These are phyloP conservation scores for Aschersonia sp. DNA, from an alignment of 2,329 filamentous ascomycete species.

Conservation along the genomic window DNA sequence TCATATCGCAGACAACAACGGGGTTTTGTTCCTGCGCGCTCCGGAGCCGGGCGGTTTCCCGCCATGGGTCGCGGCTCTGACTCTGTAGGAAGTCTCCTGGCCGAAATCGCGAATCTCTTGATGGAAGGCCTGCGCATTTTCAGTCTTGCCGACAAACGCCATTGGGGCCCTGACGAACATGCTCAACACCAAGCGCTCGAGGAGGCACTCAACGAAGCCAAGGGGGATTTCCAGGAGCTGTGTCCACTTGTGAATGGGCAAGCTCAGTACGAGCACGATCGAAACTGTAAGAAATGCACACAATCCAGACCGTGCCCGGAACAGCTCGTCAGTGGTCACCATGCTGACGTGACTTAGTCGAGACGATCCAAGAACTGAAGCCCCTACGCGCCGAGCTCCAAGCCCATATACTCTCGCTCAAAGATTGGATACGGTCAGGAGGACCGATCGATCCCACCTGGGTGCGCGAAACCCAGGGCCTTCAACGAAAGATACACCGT, in stretches of 20 bases:
- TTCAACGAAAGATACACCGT: constrained; percentile 38
- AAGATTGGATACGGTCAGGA: constrained; percentile 38
- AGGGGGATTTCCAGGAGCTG: constrained; percentile 45
- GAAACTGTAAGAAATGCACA: constrained; percentile 27
- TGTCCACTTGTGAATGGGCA: constrained; percentile 39
- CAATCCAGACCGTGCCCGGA: background rate
- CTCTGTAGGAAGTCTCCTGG: constrained; percentile 43
- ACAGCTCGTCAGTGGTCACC: background rate
- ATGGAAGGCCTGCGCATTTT: constrained; percentile 38
- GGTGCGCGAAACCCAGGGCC: constrained; percentile 34
- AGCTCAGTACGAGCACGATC: constrained; percentile 43
- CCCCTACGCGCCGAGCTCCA: constrained; percentile 29
- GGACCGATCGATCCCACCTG: constrained; percentile 42
- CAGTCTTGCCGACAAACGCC: constrained; percentile 40
- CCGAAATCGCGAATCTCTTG: constrained; percentile 39
- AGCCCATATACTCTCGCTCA: constrained; percentile 33
- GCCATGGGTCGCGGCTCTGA: constrained; percentile 17
- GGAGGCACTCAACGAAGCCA: constrained; percentile 41
- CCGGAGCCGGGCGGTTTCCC: too few species aligned
- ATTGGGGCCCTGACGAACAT: constrained; percentile 44
- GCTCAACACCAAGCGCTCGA: constrained; percentile 42
- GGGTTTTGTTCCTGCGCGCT: too few species aligned
- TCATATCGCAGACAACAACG: too few species aligned
- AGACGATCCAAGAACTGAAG: constrained; percentile 36
- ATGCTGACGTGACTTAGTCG: constrained; percentile 19